Base-by-base conservation (phyloP, 192 early-diverging fungal genomes). In the Neocallimastix lanati region DNA sequence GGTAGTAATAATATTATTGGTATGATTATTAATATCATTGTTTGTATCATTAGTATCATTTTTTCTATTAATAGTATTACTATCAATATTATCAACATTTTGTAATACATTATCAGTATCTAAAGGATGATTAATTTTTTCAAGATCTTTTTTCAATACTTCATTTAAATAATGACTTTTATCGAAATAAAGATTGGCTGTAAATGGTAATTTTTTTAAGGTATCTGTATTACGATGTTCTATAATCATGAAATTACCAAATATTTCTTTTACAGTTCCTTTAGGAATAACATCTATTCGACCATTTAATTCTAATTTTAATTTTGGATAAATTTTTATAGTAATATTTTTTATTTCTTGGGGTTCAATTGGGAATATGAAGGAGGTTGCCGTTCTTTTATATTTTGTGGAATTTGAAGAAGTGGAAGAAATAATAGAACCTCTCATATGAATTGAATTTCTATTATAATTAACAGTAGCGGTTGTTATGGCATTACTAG, bases 311-410 rank as follows among this genome's bases (percentile, higher is more conserved):
- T 58, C 40, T 28, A 29, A 36, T 81, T 85, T 79, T n/a, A 82
- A 29, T n/a, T n/a, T n/a, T n/a, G n/a, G n/a, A n/a, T n/a, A n/a
- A n/a, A n/a, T n/a, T n/a, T n/a, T n/a, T n/a, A n/a, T n/a, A n/a
- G n/a, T n/a, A n/a, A n/a, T n/a, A n/a, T n/a, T n/a, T n/a, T n/a
- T n/a, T n/a, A n/a, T n/a, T n/a, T n/a, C n/a, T n/a, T n/a, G n/a
- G n/a, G n/a, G n/a, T n/a, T n/a, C n/a, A n/a, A n/a, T n/a, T 36
- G 91, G 83, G 78, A 94, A 90, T 2, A 92, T 88, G 28, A 94
- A 87, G 12, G 88, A 90, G 28, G 87, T 82, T 29, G 85, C 84
- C 12, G 89, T 93, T 76, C 82, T 84, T 80, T 86, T 92, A 37
- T 87, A 87, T 77, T 88, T 50, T 88, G 28, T 25, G 28, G 12